Evolutionary conservation across 306 rosid species (phyloP).

Genomic region (Quercus mongolica): DNA sequence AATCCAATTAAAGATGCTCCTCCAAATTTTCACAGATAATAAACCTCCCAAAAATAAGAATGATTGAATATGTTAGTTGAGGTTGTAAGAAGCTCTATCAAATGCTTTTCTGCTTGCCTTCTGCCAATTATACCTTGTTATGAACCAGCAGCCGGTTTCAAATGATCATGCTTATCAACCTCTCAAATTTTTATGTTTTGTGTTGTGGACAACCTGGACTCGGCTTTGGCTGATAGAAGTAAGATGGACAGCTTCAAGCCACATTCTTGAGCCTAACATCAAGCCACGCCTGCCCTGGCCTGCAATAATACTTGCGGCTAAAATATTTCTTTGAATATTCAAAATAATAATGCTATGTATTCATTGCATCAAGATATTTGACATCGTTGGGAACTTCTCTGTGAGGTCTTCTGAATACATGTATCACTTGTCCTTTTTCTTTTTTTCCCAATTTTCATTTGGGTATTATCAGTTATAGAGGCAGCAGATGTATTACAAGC

Average conservation of each 20-base stretch:
- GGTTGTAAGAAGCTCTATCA: not conserved
- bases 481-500: constrained; percentile 85
- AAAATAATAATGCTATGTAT: not conserved
- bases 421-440: not conserved
- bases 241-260: not conserved
- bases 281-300: not conserved
- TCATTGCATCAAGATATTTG: not conserved
- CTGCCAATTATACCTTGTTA: not conserved
- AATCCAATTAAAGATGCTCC: not conserved
- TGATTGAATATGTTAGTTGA: not conserved
- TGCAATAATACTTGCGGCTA: not conserved
- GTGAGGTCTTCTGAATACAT: not conserved
- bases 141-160: not conserved
- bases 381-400: not conserved
- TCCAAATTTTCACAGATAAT: not conserved
- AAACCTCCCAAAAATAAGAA: not conserved
- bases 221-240: not conserved
- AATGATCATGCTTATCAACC: not conserved
- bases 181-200: not conserved
- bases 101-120: not conserved
- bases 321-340: not conserved
- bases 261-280: not conserved
- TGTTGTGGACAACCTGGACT: not conserved
- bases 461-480: constrained; percentile 54
- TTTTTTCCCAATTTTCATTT: not conserved